Base-by-base conservation (phyloP, 495 filamentous ascomycete species). In the Aspergillus egyptiacus region DNA sequence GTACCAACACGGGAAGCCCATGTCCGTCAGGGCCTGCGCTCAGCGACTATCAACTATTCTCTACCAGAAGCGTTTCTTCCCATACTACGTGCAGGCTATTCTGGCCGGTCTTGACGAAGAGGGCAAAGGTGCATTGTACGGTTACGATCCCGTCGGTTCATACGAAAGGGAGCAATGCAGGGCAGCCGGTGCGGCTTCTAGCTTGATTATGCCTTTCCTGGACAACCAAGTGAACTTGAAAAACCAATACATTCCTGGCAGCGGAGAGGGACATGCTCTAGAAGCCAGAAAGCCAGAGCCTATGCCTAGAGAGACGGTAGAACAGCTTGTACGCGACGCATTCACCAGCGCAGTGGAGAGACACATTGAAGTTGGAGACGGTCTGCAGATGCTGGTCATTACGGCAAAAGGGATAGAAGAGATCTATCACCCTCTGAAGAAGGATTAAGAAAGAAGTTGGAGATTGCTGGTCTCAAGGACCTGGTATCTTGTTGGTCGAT, bases 181-280 rank as follows among this genome's bases (percentile, higher is more conserved):
- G 28, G 91, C 94, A 15, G 93, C 88, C 15, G 93, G 93, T 46
- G 89, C 93, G n/a, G 93, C 94, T 24, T 85, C 88, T 30, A 95
- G 88, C 56, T 73, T 98, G 70, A 98, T 98, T 66, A 97, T 96
- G 86, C 93, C 93, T 3, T 97, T 98, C 76, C 74, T 98, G 64
- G 93, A 98, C 67, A 98, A 97, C 65, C 94, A 98, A 68, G 93
- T 98, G 73, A 96, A 97, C 71, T 93, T 89, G 77, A 97, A 97
- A 78, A 98, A 98, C 66, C 93, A 97, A 73, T 94, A 95, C 66
- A 74, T 89, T 22, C 93, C 93, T 8, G 85, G 82, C n/a, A 89
- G 85, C 58, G 89, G 87, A 46, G 80, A 79, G 57, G 91, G 90
- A 31, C 86, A 93, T 66, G 86, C 81, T 18, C 76, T 96, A 45